Evolutionary conservation across 805 yeast species (phyloP).

Genomic region (Starmerella stellata): DNA sequence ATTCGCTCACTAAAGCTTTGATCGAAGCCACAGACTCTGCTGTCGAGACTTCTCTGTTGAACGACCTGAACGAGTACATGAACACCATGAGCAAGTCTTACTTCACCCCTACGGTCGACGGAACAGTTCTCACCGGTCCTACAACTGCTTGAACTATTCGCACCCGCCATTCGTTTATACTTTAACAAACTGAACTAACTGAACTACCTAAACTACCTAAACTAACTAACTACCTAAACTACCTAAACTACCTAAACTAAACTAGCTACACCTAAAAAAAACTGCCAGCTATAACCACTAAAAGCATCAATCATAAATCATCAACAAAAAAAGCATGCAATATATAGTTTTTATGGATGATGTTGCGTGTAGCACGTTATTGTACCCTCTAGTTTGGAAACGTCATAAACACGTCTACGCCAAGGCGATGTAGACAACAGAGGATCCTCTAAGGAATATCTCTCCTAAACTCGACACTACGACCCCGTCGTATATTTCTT

Average conservation of each 20-base stretch:
- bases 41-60: neutral
- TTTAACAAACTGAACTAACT: too few relatives aligned
- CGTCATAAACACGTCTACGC: conserved; percentile 9
- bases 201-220: too few relatives aligned
- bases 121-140: neutral
- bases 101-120: neutral
- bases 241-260: too few relatives aligned
- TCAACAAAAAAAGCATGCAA: too few relatives aligned
- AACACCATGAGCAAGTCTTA: neutral
- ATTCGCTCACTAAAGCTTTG: conserved; percentile 1
- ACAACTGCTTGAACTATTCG: too few relatives aligned
- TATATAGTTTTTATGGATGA: too few relatives aligned
- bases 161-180: too few relatives aligned
- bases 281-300: too few relatives aligned
- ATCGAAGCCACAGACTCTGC: conserved; percentile 2
- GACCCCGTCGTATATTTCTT: conserved; percentile 41
- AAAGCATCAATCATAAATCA: too few relatives aligned
- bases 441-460: conserved; percentile 73
- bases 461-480: conserved; percentile 44
- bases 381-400: neutral
- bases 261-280: too few relatives aligned
- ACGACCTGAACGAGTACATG: neutral
- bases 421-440: conserved; percentile 25
- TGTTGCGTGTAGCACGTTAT: too few relatives aligned
- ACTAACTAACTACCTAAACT: too few relatives aligned